Evolutionary conservation across 306 rosid genomes (phyloP).

Genomic region (Clitoria ternatea): DNA sequence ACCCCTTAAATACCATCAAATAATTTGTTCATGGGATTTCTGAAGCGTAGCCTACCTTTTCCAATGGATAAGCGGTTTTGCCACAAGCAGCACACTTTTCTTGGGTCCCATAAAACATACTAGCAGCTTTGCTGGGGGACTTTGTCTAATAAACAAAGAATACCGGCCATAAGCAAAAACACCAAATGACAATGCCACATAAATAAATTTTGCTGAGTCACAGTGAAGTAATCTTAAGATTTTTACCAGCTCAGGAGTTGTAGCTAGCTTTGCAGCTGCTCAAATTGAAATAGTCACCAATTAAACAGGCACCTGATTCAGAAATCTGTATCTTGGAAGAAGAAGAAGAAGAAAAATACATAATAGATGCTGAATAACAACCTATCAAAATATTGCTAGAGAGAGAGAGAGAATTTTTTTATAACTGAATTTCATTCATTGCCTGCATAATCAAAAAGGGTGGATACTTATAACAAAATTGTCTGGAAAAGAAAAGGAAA

Average conservation of each 20-base stretch:
- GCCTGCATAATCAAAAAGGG: too few relatives aligned
- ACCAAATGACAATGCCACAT: neutral
- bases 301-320: constrained; percentile 26
- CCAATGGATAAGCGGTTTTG: constrained; percentile 80
- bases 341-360: constrained; percentile 36
- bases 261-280: constrained; percentile 73
- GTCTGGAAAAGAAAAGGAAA: too few relatives aligned
- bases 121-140: constrained; percentile 82
- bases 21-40: neutral
- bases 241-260: constrained; percentile 72
- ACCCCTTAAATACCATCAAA: neutral
- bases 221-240: constrained; percentile 8
- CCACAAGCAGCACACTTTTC: constrained; percentile 80
- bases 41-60: constrained; percentile 56
- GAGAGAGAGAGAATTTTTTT: too few relatives aligned
- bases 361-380: too few relatives aligned
- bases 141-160: constrained; percentile 53
- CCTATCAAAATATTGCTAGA: too few relatives aligned
- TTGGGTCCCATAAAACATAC: constrained; percentile 89
- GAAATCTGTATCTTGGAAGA: constrained; percentile 17
- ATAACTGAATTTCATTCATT: too few relatives aligned
- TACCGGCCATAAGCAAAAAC: constrained; percentile 20
- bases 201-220: neutral
- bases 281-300: constrained; percentile 36
- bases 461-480: too few relatives aligned